Percentiles rank a stretch among this genome's conserved stretches.
These are phyloP conservation scores for Hamiltosporidium tvaerminnensis DNA, from an alignment of 371 early-diverging fungal genomes.

Conservation along the genomic window DNA sequence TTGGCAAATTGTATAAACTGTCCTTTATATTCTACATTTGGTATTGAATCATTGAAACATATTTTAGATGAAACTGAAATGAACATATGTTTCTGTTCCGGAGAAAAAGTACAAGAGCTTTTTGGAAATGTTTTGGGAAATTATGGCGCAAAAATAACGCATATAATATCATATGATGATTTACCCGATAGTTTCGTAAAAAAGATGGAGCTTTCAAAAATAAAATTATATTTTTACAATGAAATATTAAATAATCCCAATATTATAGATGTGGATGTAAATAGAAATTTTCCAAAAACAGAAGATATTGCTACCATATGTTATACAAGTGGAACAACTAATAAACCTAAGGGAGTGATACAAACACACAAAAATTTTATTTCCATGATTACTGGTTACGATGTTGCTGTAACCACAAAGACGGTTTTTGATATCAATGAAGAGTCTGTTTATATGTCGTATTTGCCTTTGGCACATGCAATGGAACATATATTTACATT, in stretches of 20 bases:
- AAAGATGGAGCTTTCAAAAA: constrained; percentile 8
- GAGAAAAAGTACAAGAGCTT: constrained; percentile 54
- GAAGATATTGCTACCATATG: constrained; percentile 74
- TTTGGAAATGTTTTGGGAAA: constrained; percentile 36
- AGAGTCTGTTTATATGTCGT: constrained; percentile 58
- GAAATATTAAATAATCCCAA: constrained; percentile 26
- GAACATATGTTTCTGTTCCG: constrained; percentile 53
- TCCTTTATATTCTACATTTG: constrained; percentile 60
- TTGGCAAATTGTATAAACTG: constrained; percentile 48
- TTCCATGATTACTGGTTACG: constrained; percentile 64
- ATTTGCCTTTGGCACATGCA: constrained; percentile 70
- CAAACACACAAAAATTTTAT: constrained; percentile 58
- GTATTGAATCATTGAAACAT: constrained; percentile 55
- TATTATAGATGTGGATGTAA: background rate
- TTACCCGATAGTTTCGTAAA: background rate
- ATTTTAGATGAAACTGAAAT: constrained; percentile 57
- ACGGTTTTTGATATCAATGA: constrained; percentile 10
- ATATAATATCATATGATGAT: constrained; percentile 38
- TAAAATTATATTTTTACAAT: constrained; percentile 34
- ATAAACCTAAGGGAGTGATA: constrained; percentile 61
- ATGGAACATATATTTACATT: constrained; percentile 62
- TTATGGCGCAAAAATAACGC: constrained; percentile 10
- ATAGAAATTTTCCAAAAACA: background rate
- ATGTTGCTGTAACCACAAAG: constrained; percentile 4
- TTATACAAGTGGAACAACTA: constrained; percentile 81